Evolutionary conservation across 108 stramenopile genomes (phyloP), one percentile per base, ranked within the genome.

Genomic region (Skeletonema grethae): DNA sequence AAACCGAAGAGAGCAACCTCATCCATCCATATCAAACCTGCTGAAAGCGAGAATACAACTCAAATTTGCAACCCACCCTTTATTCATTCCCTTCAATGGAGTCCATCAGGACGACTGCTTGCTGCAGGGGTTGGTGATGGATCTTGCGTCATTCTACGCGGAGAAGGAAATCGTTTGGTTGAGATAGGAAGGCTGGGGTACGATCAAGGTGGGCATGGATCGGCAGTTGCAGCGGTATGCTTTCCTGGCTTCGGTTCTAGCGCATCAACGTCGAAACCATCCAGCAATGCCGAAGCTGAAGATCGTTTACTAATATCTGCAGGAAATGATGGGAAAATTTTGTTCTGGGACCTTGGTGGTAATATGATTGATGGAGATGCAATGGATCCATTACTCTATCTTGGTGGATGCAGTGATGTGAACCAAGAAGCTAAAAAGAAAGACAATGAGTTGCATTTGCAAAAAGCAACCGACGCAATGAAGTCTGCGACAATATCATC

Each of bases 31-130:
- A 57, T 83, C 69, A 60, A 55, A 69, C 53, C 80, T 46, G 28
- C 46, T 53, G 39, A 76, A 12, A 55, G 61, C 24, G 77, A 69
- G 13, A 71, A 62, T 61, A 38, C 71, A 28, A 81, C 68, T 61
- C 90, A 92, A 70, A 63, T 92, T 5, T 92, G 90, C 84, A 95
- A 95, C 84, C 94, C 94, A 43, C 94, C 94, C 50, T 85, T 88
- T 68, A 86, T 95, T 2, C 82, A 95, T 77, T 84, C 62, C 10
- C 58, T 95, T 41, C 72, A 82, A n/a, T 95, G 90, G 90, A 88
- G 87, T 80, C 79, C 76, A 15, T 83, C 76, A n/a, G 88, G 90
- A 10, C 58, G 65, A 1, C 61, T 84, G 1, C 71, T 95, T 36
- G 87, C 85, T 25, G 91, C 87, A 22, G 94, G 88, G 10, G 57